A percentile compares a stretch with the other conserved stretches of the same genome.
Conservation (phyloP, 768 basidiomycete genomes). For the Daedaleopsis sinensis region DNA sequence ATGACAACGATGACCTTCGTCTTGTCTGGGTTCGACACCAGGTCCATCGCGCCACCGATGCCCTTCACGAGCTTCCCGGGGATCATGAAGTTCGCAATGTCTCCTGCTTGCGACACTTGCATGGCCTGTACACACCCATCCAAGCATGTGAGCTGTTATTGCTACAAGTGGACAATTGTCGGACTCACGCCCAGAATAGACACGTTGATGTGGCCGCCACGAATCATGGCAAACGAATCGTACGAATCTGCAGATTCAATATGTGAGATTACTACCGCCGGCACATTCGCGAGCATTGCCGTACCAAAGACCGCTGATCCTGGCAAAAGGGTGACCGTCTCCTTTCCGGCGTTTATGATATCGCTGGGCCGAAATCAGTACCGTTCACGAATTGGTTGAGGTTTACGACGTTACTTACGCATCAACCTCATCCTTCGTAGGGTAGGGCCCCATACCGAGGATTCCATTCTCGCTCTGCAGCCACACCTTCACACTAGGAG, state of each 20-base stretch:
- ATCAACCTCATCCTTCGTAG: conserved; percentile 76
- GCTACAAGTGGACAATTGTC: conserved; percentile 6
- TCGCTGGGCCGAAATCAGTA: conserved; percentile 51
- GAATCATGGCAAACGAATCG: conserved; percentile 97
- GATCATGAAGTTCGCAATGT: conserved; percentile 99
- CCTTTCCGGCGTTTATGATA: conserved; percentile 93
- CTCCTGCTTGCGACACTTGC: conserved; percentile 92
- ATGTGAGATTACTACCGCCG: neutral
- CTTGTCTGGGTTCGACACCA: conserved; percentile 94
- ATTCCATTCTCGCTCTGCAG: conserved; percentile 92
- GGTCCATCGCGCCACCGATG: conserved; percentile 96
- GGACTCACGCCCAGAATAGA: conserved; percentile 85
- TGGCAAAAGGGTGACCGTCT: conserved; percentile 89
- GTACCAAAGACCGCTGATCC: conserved; percentile 90
- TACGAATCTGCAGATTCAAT: conserved; percentile 62
- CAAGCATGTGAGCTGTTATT: conserved; percentile 12
- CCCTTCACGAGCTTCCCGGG: conserved; percentile 93
- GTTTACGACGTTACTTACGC: conserved; percentile 52
- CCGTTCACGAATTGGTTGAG: neutral
- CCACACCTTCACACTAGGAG: conserved; percentile 80
- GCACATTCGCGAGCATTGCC: conserved; percentile 27
- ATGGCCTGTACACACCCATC: conserved; percentile 66
- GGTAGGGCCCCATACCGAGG: conserved; percentile 90
- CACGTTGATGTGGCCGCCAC: conserved; percentile 93
- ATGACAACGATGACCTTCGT: conserved; percentile 90